Percentiles rank a stretch among this genome's conserved stretches.
phyloP scores from a whole-genome alignment of 2,329 filamentous ascomycete species.

The Colletotrichum echinochloae region DNA sequence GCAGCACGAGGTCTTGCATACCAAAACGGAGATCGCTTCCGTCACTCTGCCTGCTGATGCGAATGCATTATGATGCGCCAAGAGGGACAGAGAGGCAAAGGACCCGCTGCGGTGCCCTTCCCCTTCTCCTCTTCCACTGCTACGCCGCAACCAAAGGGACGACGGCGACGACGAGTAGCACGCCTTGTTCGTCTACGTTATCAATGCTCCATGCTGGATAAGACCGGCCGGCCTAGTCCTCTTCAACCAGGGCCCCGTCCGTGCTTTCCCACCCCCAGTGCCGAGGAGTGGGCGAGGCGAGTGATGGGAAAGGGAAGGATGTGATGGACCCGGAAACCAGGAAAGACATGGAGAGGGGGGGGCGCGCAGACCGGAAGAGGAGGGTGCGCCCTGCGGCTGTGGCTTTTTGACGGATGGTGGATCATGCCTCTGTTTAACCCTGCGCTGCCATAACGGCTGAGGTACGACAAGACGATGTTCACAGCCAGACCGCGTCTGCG shows the following conservation, averaged over 20 bases:
- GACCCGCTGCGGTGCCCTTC: not conserved
- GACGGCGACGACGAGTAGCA: not conserved
- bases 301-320: not conserved
- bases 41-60: conserved; percentile 2
- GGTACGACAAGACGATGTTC: conserved; percentile 21
- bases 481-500: conserved; percentile 39
- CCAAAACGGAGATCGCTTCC: not conserved
- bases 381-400: conserved; percentile 19
- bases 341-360: conserved; percentile 3
- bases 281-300: conserved; percentile 11
- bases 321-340: conserved; percentile 21
- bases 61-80: not conserved
- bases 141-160: not conserved
- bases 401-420: conserved; percentile 15
- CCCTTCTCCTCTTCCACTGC: not conserved
- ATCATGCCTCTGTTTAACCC: conserved; percentile 4
- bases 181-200: not conserved
- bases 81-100: not conserved
- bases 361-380: not conserved
- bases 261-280: conserved; percentile 15
- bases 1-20: not conserved
- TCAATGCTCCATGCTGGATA: not conserved
- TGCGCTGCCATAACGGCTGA: conserved; percentile 4
- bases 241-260: conserved; percentile 32
- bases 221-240: conserved; percentile 11